Evolutionary conservation across 345 rosid genomes (phyloP).

Genomic region (Lumnitzera littorea): DNA sequence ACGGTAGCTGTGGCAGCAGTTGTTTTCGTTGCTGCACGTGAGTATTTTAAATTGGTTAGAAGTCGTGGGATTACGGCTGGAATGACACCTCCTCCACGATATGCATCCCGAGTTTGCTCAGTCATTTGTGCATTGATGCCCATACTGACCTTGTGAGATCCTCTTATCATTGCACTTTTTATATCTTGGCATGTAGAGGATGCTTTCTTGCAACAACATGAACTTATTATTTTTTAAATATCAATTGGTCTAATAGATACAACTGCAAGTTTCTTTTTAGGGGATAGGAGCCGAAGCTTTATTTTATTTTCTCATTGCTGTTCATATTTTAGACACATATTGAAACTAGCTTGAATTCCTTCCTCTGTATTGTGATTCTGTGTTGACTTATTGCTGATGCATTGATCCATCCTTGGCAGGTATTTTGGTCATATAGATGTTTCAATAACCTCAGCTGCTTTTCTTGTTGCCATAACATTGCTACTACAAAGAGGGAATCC

Average conservation of each 20-base stretch:
- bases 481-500: constrained; percentile 85
- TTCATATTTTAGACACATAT: too few relatives aligned
- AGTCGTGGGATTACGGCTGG: constrained; percentile 79
- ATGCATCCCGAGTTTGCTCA: constrained; percentile 77
- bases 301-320: too few relatives aligned
- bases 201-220: too few relatives aligned
- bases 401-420: constrained; percentile 34
- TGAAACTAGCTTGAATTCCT: background rate
- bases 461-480: constrained; percentile 69
- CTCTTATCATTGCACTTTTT: background rate
- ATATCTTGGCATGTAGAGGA: background rate
- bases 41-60: constrained; percentile 80
- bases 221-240: too few relatives aligned
- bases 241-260: too few relatives aligned
- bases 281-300: too few relatives aligned
- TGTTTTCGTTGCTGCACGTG: constrained; percentile 69
- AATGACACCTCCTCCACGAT: constrained; percentile 98
- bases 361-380: background rate
- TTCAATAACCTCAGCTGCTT: constrained; percentile 73
- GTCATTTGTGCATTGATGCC: constrained; percentile 86
- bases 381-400: constrained; percentile 10
- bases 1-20: constrained; percentile 51
- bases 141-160: constrained; percentile 66
- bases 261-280: too few relatives aligned
- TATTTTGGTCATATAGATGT: constrained; percentile 80